Percentiles rank a stretch among this genome's conserved stretches.
Evolutionary conservation across 2,329 filamentous ascomycete genomes (phyloP).

Genomic region (Diaporthe humulicola): DNA sequence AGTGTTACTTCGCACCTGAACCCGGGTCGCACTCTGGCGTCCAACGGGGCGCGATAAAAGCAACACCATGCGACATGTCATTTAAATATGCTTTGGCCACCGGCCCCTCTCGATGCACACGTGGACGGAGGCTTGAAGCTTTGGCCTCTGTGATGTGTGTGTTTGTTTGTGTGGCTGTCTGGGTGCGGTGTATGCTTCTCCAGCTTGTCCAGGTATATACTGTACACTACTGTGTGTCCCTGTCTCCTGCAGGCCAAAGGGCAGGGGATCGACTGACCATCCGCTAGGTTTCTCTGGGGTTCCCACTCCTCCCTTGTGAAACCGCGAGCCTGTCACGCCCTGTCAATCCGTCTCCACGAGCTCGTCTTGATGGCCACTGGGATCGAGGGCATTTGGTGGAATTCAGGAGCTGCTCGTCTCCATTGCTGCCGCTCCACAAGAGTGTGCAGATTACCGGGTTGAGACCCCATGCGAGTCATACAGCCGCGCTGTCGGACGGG

Average conservation of each 20-base stretch:
- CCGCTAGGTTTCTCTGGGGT: not conserved
- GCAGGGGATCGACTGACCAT: not conserved
- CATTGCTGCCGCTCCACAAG: constrained; percentile 12
- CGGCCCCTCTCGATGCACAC: constrained; percentile 25
- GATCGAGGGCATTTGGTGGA: constrained; percentile 1
- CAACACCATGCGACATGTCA: constrained; percentile 29
- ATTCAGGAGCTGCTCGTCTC: constrained; percentile 29
- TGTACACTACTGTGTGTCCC: too few relatives aligned
- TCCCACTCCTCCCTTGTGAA: constrained; percentile 23
- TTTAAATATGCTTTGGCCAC: constrained; percentile 30
- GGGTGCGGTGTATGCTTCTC: too few relatives aligned
- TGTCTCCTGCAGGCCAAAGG: not conserved
- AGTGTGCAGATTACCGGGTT: not conserved
- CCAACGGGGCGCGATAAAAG: constrained; percentile 2
- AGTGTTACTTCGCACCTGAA: constrained; percentile 21
- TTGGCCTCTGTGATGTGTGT: not conserved
- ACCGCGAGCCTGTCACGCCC: constrained; percentile 1
- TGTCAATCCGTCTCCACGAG: constrained; percentile 13
- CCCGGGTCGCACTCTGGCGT: constrained; percentile 10
- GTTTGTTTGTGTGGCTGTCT: not conserved
- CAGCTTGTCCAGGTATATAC: too few relatives aligned
- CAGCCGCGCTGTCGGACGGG: constrained; percentile 14
- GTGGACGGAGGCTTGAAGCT: constrained; percentile 22
- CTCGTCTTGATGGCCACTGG: constrained; percentile 5
- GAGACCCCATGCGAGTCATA: constrained; percentile 20